Conservation (phyloP, 352 stramenopile species). For the Pythium rishiriense region DNA sequence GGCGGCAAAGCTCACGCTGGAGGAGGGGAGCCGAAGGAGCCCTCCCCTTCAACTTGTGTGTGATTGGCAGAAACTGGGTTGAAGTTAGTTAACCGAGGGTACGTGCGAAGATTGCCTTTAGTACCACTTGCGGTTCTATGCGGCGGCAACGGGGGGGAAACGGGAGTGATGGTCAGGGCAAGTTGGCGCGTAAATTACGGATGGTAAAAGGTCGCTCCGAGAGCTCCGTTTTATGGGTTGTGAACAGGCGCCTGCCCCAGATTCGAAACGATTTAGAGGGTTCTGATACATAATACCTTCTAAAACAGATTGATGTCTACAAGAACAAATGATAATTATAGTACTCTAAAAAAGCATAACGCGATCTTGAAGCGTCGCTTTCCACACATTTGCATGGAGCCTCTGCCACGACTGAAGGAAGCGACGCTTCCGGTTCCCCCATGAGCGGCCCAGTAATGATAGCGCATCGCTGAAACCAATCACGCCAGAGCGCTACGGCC, state of each 20-base stretch:
- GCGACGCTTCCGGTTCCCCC: too few species aligned
- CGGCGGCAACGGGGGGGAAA: background rate
- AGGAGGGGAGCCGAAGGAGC: background rate
- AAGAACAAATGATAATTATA: background rate
- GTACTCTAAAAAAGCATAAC: background rate
- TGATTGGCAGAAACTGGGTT: constrained; percentile 7
- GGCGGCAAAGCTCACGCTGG: background rate
- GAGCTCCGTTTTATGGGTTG: background rate
- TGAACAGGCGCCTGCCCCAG: background rate
- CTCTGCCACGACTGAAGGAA: constrained; percentile 3
- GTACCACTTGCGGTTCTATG: background rate
- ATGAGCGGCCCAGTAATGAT: too few species aligned
- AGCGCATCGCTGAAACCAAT: constrained; percentile 12
- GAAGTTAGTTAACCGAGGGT: constrained; percentile 1
- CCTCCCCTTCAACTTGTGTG: constrained; percentile 7
- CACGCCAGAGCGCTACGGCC: background rate
- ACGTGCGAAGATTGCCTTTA: constrained; percentile 7
- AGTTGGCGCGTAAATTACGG: constrained; percentile 1
- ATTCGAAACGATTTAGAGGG: background rate
- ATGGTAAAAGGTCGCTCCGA: background rate
- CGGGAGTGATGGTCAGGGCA: constrained; percentile 11
- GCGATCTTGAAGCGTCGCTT: constrained; percentile 16
- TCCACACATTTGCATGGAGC: background rate
- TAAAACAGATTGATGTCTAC: background rate
- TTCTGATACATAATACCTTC: background rate